Conservation (phyloP, 345 rosid genomes). For the Eucalyptus grandis region DNA sequence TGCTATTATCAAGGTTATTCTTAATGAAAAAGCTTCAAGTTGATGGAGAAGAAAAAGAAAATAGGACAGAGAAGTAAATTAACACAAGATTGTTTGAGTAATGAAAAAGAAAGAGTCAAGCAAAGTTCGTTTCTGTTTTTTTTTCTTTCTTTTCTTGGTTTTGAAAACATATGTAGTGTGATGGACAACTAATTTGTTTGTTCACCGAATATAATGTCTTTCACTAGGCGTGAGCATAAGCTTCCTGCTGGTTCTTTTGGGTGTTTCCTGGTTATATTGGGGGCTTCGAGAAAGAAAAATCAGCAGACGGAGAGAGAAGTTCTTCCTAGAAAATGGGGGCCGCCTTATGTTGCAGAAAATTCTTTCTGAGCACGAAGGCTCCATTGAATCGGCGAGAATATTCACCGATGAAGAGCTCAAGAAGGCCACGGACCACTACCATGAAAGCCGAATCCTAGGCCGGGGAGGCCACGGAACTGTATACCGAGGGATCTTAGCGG, state of each 20-base stretch:
- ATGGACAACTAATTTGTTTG: neutral
- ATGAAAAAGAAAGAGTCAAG: neutral
- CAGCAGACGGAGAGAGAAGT: neutral
- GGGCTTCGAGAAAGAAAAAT: neutral
- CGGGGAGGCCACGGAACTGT: conserved; percentile 31
- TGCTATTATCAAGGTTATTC: neutral
- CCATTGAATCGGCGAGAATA: conserved; percentile 1
- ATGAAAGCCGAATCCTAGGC: conserved; percentile 19
- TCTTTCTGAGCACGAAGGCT: neutral
- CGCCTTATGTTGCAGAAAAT: conserved; percentile 2
- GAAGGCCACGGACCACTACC: conserved; percentile 25
- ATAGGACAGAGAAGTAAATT: neutral
- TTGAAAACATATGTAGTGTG: neutral
- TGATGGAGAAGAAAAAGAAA: neutral
- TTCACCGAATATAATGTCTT: neutral
- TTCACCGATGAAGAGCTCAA: conserved; percentile 18
- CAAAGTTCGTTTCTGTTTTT: neutral
- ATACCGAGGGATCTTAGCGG: conserved; percentile 22
- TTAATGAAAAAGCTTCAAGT: neutral
- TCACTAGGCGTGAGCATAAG: neutral
- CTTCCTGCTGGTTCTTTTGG: neutral
- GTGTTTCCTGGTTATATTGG: neutral
- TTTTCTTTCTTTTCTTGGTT: neutral
- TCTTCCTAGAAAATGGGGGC: conserved; percentile 18
- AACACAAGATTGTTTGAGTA: neutral